phyloP scores from a whole-genome alignment of 2,329 filamentous ascomycete species.

The Alternaria solani region DNA sequence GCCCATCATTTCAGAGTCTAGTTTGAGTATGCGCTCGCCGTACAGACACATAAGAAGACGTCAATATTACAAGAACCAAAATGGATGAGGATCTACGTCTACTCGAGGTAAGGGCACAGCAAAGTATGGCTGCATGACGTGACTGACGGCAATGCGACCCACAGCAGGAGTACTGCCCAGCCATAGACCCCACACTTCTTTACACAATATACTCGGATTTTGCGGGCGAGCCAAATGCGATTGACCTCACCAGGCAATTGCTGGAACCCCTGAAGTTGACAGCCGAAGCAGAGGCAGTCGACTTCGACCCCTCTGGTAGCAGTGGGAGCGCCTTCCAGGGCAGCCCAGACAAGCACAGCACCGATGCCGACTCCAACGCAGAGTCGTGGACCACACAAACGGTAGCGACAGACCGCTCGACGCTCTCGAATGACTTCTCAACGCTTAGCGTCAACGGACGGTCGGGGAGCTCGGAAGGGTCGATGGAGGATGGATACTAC shows the following conservation, averaged over 20 bases:
- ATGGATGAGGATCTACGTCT: conserved; percentile 48
- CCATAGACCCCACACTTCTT: conserved; percentile 79
- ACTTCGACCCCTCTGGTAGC: conserved; percentile 80
- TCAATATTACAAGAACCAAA: conserved; percentile 38
- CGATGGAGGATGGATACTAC: conserved; percentile 40
- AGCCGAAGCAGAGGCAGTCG: conserved; percentile 73
- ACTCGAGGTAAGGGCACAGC: conserved; percentile 38
- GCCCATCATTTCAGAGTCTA: not conserved
- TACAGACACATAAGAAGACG: conserved; percentile 26
- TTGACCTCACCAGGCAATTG: conserved; percentile 63
- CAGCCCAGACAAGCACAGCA: conserved; percentile 27
- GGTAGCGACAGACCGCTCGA: conserved; percentile 60
- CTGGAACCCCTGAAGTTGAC: conserved; percentile 72
- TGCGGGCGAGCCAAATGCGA: conserved; percentile 64
- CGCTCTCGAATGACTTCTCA: conserved; percentile 58
- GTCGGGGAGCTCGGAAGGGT: conserved; percentile 34
- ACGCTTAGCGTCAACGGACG: conserved; percentile 39
- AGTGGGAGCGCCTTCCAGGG: conserved; percentile 53
- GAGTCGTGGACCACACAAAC: conserved; percentile 53
- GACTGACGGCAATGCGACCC: conserved; percentile 17
- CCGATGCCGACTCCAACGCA: conserved; percentile 46
- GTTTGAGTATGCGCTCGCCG: conserved; percentile 39
- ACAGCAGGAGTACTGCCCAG: conserved; percentile 75
- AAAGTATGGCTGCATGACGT: conserved; percentile 14
- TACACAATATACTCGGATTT: conserved; percentile 79